phyloP scores from a whole-genome alignment of 208 protist genomes.

The Vickermania spadyakhi region DNA sequence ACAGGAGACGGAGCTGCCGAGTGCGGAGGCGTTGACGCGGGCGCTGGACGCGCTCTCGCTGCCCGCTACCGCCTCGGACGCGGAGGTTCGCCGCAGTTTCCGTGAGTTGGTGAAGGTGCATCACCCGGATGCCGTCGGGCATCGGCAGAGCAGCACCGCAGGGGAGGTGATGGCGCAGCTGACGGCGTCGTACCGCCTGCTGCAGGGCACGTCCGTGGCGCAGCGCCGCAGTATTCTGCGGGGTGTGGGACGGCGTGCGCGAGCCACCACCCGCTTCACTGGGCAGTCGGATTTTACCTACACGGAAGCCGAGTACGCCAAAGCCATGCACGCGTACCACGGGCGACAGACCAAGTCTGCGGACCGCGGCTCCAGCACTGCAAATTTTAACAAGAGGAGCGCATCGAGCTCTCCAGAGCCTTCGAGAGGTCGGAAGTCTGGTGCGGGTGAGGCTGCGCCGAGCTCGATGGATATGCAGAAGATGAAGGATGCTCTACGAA shows the following conservation, averaged over 20 bases:
- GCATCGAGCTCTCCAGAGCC: too few species aligned
- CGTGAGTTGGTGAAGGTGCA: slow-evolving; percentile 33
- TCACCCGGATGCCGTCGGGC: slow-evolving; percentile 36
- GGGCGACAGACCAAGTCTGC: slow-evolving; percentile 2
- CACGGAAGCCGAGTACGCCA: slow-evolving; percentile 24
- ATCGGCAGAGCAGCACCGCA: slow-evolving; percentile 2
- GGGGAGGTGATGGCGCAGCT: slow-evolving; percentile 2
- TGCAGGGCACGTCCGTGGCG: slow-evolving; percentile 17
- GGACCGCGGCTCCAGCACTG: background rate
- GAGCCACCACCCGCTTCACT: background rate
- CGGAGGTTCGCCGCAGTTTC: slow-evolving; percentile 47
- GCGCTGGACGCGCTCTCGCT: slow-evolving; percentile 35
- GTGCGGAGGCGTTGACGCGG: slow-evolving; percentile 19
- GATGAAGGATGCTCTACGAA: too few species aligned
- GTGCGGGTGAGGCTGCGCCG: too few species aligned
- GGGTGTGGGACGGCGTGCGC: background rate
- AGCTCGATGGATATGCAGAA: too few species aligned
- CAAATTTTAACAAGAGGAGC: too few species aligned
- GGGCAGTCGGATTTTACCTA: slow-evolving; percentile 12
- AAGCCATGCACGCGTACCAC: slow-evolving; percentile 35
- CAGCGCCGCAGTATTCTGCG: slow-evolving; percentile 33
- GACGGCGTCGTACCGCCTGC: slow-evolving; percentile 58
- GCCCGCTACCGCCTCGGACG: slow-evolving; percentile 28
- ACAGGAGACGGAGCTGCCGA: too few species aligned
- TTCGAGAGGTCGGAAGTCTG: too few species aligned